Base-by-base conservation (phyloP, 2,329 filamentous ascomycete species). In the Raffaelea deltoideospora region DNA sequence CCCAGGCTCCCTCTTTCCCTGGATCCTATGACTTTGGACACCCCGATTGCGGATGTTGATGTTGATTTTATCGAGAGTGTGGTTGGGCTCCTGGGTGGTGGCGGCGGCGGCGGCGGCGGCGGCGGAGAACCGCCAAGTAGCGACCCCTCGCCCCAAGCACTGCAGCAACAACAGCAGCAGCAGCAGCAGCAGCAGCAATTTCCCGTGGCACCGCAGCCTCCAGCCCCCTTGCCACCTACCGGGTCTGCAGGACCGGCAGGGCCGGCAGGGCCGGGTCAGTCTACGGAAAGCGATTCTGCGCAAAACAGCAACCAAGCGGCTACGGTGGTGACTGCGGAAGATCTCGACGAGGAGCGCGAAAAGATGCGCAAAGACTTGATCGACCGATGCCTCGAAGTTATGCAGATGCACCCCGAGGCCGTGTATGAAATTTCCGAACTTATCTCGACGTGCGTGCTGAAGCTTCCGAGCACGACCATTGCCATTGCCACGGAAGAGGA, bases 361-460 rank as follows among this genome's bases (percentile, higher is more conserved):
- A 69, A 66, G n/a, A 64, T 96, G 29, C 74, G 84, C 28, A 66
- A 73, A 17, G 78, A 83, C 38, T 59, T 96, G 37, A 87, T 96
- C 41, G 87, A 95, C 48, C 80, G 85, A 40, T 93, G 83, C 45
- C 64, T 98, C 18, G 87, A 95, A 49, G 76, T 96, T 24, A 76
- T 98, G 37, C 81, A 88, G 53, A 78, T 79, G 27, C 87, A 96
- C 47, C 79, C 87, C 13, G 77, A 83, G 46, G 76, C 88, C 10
- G 92, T 90, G 0, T 90, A 95, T 48, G 88, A 96, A 50, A 66
- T 98, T 33, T 75, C 86, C 0, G 87, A 95, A 48, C 65, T 98
- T 17, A 87, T 98, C 37, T 72, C 72, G 27, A 76, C 79, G 4
- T 78, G 85, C 19, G 72, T 79, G 60, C 46, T 70, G 52, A 50